Base-by-base conservation (phyloP, 768 basidiomycete genomes). In the Boletus subparvulus region DNA sequence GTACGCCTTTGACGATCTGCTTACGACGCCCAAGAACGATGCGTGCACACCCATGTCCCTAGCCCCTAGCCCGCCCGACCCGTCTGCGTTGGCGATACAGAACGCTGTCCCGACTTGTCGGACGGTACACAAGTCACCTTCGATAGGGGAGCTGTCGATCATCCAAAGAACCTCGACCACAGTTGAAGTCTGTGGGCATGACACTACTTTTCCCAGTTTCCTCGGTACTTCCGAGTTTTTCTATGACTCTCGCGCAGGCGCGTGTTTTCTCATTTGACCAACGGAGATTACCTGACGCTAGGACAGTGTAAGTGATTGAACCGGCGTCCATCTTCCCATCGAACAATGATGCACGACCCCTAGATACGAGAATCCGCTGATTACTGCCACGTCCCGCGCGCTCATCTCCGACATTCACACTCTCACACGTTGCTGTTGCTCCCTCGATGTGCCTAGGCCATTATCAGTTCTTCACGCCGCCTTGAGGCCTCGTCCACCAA, bases 361-460 rank as follows among this genome's bases (percentile, higher is more conserved):
- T 59, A 88, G 86, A 64, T 92, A 92, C 65, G 88, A 92, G 74
- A 92, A 92, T 64, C 90, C 90, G 4, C 69, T 88, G 59, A 67
- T 92, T 40, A 90, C 88, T 35, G 87, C 89, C 36, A 87, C 84
- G 7, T 88, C 89, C 37, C 83, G 87, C 49, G 78, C 81, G 41
- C 76, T 89, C 48, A 88, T 92, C 57, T 77, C 84, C 49, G 88
- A 91, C 63, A 85, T 92, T 19, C 82, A 88, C 62, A 69, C 77
- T 28, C 75, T 90, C 46, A 82, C 86, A 9, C 80, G 78, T 24
- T 82, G 83, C 36, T 72, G 88, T 40, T 82, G 83, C 54, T 72
- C 78, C 6, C 68, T 92, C 32, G 83, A 90, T 66, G 75, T 88
- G 21, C 88, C 90, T n/a, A 76, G 80, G 54, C 89, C 89, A 8